phyloP scores from a whole-genome alignment of 306 rosid species.

The Arachis stenosperma region DNA sequence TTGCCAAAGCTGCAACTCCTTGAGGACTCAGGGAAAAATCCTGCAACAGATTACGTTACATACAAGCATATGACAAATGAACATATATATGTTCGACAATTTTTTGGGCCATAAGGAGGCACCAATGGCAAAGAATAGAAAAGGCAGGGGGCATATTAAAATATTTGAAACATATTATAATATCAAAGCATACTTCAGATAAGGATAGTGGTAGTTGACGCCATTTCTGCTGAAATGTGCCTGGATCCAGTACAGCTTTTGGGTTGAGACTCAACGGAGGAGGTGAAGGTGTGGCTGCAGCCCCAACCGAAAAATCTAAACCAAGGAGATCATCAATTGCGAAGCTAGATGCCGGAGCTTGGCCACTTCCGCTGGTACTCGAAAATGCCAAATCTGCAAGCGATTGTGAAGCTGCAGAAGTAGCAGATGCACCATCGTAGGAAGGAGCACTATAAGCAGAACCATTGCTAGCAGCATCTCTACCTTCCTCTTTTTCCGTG shows the following conservation, averaged over 20 bases:
- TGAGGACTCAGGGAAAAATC: constrained; percentile 70
- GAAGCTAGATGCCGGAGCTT: constrained; percentile 62
- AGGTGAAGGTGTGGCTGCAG: constrained; percentile 65
- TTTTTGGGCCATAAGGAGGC: neutral
- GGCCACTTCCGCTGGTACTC: constrained; percentile 47
- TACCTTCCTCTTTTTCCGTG: constrained; percentile 83
- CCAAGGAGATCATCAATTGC: constrained; percentile 94
- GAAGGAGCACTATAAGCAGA: constrained; percentile 89
- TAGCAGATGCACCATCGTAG: constrained; percentile 56
- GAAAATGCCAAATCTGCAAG: constrained; percentile 59
- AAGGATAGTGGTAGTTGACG: constrained; percentile 86
- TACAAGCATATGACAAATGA: constrained; percentile 8
- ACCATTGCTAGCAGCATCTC: constrained; percentile 62
- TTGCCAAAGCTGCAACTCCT: constrained; percentile 68
- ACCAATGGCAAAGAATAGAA: neutral
- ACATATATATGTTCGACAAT: constrained; percentile 8
- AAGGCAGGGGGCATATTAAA: neutral
- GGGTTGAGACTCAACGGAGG: constrained; percentile 81
- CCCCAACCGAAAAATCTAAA: constrained; percentile 58
- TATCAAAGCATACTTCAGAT: constrained; percentile 70
- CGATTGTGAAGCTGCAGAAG: constrained; percentile 59
- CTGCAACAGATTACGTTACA: constrained; percentile 50
- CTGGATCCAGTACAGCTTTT: constrained; percentile 84
- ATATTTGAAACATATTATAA: constrained; percentile 33
- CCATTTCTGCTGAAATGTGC: constrained; percentile 97